Conservation (phyloP, 306 rosid genomes). For the Medicago ruthenica region DNA sequence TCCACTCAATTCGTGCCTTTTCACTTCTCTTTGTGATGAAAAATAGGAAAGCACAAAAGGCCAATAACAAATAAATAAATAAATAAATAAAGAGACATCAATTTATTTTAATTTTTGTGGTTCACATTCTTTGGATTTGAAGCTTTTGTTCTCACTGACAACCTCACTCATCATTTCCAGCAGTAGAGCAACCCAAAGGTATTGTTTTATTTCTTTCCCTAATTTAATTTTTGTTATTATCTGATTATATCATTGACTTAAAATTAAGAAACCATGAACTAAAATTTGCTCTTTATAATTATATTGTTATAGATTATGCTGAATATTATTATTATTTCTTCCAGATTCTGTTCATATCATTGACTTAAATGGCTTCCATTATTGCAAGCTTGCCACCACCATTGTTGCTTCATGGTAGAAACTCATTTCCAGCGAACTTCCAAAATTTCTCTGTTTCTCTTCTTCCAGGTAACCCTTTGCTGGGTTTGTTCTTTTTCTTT, state of each 20-base stretch:
- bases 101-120: slow-evolving; percentile 47
- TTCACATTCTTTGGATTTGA: slow-evolving; percentile 19
- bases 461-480: slow-evolving; percentile 42
- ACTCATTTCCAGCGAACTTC: slow-evolving; percentile 37
- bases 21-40: no score
- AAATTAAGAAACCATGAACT: background rate
- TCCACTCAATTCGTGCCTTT: no score
- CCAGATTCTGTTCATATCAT: background rate
- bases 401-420: slow-evolving; percentile 56
- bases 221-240: background rate
- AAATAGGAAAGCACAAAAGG: background rate
- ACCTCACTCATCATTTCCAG: slow-evolving; percentile 25
- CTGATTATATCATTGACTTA: background rate
- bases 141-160: slow-evolving; percentile 25
- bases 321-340: background rate
- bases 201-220: background rate
- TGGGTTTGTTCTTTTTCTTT: background rate
- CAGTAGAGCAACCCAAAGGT: slow-evolving; percentile 23
- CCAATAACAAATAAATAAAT: no score
- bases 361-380: slow-evolving; percentile 61
- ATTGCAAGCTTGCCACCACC: slow-evolving; percentile 64
- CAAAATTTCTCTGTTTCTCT: slow-evolving; percentile 49
- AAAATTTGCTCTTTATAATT: background rate
- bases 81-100: background rate
- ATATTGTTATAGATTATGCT: background rate